phyloP scores from a whole-genome alignment of 495 filamentous ascomycete species.

The Penicillium mononematosum region DNA sequence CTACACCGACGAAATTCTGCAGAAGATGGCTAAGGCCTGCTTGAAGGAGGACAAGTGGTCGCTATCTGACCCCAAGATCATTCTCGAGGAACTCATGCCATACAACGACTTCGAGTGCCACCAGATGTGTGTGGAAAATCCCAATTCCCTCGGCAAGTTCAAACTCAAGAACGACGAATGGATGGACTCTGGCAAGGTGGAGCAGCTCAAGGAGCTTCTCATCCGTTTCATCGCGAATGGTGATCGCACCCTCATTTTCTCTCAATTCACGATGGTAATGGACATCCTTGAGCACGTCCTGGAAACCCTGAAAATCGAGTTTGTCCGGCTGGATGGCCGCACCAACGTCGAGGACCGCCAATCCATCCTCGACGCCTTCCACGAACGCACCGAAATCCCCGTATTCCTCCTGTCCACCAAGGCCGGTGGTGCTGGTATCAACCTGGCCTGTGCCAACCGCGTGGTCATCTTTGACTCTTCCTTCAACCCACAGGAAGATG shows the following conservation, averaged over 20 bases:
- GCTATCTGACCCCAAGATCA: constrained; percentile 59
- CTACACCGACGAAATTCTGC: constrained; percentile 70
- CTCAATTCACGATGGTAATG: constrained; percentile 86
- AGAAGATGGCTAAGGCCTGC: constrained; percentile 74
- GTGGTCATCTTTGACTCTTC: constrained; percentile 94
- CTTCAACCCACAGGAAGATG: constrained; percentile 95
- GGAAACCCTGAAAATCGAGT: constrained; percentile 67
- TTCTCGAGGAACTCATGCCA: constrained; percentile 68
- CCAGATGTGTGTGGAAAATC: constrained; percentile 68
- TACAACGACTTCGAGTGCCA: constrained; percentile 85
- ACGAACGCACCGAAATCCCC: constrained; percentile 70
- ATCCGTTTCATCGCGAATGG: constrained; percentile 72
- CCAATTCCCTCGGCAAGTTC: constrained; percentile 65
- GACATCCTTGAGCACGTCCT: constrained; percentile 84
- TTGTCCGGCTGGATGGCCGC: constrained; percentile 79
- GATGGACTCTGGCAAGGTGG: constrained; percentile 92
- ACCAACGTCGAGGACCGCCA: constrained; percentile 83
- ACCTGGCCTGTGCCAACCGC: constrained; percentile 91
- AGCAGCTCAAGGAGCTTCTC: constrained; percentile 71
- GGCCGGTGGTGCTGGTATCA: constrained; percentile 92
- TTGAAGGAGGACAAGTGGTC: constrained; percentile 63
- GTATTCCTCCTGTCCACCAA: constrained; percentile 93
- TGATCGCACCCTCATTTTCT: constrained; percentile 85
- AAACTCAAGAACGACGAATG: constrained; percentile 72
- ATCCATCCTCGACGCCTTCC: constrained; percentile 78